Base-by-base conservation (phyloP, 257 asterid genomes). In the Forsythia viridissima region DNA sequence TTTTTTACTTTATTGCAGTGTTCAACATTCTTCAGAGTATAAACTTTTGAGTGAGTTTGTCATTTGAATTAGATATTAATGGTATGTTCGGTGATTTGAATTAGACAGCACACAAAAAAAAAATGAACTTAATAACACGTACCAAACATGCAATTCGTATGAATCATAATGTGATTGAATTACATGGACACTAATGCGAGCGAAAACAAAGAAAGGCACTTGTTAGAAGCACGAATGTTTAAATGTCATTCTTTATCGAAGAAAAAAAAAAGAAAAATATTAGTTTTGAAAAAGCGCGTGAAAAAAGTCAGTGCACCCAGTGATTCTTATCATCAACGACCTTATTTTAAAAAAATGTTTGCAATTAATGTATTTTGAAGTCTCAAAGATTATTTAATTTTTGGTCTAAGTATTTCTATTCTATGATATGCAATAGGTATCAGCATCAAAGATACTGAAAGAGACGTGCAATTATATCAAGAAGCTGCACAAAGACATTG, bases 401-500 rank as follows among this genome's bases (percentile, higher is more conserved):
- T 51, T 51, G 59, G 8, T 3, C 16, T 10, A n/a, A 61, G 37
- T 41, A 67, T 70, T 52, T 12, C 12, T 12, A 15, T 11, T 36
- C 2, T 36, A 6, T 73, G 40, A 36, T 16, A 46, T 52, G 21
- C 79, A 55, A 52, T 73, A 91, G 97, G 86, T 72, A 71, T 18
- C 80, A 63, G 83, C 89, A 83, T 70, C 91, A 73, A 82, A 87
- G 82, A 59, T 85, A 3, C 59, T 90, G 84, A 81, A 89, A 72
- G 90, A 85, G 74, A 77, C 90, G 41, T 88, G 97, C 82, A 85
- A 80, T 20, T 88, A 89, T 84, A 87, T 92, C 36, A 82, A 83
- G 88, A 86, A 80, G 70, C 86, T 92, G 87, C 88, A 90, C 30
- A 89, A 77, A 72, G 94, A 92, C 76, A 91, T 89, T 80, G 96